Percentiles rank a stretch among this genome's conserved stretches.
phyloP scores from a whole-genome alignment of 495 filamentous ascomycete species.

The Cercophora samala region DNA sequence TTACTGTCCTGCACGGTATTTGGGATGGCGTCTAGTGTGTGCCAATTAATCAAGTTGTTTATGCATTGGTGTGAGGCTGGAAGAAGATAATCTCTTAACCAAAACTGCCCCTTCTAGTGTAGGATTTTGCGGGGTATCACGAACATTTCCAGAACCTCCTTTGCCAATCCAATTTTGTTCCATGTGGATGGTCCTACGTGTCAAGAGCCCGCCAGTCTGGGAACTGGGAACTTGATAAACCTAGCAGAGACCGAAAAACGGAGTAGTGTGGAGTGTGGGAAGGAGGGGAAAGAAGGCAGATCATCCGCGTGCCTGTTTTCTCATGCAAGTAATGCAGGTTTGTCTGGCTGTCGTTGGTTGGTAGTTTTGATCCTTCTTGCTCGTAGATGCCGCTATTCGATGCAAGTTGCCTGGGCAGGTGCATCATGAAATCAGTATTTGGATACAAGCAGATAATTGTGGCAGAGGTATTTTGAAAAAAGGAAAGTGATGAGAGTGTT shows the following conservation, averaged over 20 bases:
- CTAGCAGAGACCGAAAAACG: neutral
- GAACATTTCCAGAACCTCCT: neutral
- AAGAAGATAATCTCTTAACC: neutral
- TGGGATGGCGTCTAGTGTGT: neutral
- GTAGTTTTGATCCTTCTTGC: too few species aligned
- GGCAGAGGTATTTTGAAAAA: neutral
- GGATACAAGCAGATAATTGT: neutral
- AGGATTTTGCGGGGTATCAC: neutral
- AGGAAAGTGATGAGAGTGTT: neutral
- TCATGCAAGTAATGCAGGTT: neutral
- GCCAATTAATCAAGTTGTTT: neutral
- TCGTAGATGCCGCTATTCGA: too few species aligned
- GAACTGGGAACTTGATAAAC: neutral
- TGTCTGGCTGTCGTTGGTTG: neutral
- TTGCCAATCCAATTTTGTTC: neutral
- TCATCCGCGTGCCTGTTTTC: neutral
- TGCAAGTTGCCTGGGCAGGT: neutral
- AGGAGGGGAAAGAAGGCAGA: neutral
- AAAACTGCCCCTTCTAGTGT: neutral
- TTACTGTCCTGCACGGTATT: neutral
- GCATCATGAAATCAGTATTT: neutral
- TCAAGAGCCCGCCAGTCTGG: neutral
- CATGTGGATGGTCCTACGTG: neutral
- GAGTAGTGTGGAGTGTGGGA: neutral
- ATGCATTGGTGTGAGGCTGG: constrained; percentile 1